Evolutionary conservation across 2,329 filamentous ascomycete species (phyloP).

Genomic region (Colletotrichum shisoi): DNA sequence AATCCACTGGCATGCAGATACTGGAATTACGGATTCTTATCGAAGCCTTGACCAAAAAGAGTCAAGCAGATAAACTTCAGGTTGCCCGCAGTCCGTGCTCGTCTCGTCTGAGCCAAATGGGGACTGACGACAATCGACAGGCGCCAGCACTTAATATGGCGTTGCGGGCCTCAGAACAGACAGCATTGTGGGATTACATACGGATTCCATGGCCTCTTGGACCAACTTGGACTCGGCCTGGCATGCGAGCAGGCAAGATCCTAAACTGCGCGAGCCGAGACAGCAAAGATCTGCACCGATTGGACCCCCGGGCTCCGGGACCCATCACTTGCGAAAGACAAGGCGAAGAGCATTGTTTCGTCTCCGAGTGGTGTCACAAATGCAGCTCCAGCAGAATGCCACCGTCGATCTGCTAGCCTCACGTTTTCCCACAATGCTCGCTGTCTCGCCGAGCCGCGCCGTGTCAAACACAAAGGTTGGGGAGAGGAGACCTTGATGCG

Average conservation of each 20-base stretch:
- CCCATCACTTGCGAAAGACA: conserved; percentile 22
- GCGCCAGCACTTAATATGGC: conserved; percentile 27
- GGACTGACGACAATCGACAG: conserved; percentile 29
- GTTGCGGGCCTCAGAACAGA: conserved; percentile 19
- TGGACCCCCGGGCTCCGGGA: conserved; percentile 8
- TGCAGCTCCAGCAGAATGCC: conserved; percentile 28
- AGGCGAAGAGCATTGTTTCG: conserved; percentile 36
- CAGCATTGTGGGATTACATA: conserved; percentile 12
- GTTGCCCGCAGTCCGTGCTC: conserved; percentile 36
- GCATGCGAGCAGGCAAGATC: conserved; percentile 33
- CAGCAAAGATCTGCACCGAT: conserved; percentile 25
- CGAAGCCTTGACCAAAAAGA: conserved; percentile 11
- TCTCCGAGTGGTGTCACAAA: conserved; percentile 23
- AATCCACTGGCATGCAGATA: neutral
- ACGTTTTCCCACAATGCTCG: conserved; percentile 6
- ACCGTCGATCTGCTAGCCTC: conserved; percentile 26
- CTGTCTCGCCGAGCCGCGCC: conserved; percentile 20
- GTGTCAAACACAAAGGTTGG: conserved; percentile 15
- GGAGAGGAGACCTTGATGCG: conserved; percentile 6
- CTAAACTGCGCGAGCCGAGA: conserved; percentile 18
- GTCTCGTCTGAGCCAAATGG: conserved; percentile 27
- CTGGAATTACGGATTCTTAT: conserved; percentile 9
- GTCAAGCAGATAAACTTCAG: conserved; percentile 34
- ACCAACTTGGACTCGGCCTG: conserved; percentile 11
- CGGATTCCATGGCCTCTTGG: conserved; percentile 8